A percentile compares a stretch with the other conserved stretches of the same genome.
These are phyloP conservation scores for Leishmania guyanensis DNA, from an alignment of 208 protist genomes.

Conservation along the genomic window DNA sequence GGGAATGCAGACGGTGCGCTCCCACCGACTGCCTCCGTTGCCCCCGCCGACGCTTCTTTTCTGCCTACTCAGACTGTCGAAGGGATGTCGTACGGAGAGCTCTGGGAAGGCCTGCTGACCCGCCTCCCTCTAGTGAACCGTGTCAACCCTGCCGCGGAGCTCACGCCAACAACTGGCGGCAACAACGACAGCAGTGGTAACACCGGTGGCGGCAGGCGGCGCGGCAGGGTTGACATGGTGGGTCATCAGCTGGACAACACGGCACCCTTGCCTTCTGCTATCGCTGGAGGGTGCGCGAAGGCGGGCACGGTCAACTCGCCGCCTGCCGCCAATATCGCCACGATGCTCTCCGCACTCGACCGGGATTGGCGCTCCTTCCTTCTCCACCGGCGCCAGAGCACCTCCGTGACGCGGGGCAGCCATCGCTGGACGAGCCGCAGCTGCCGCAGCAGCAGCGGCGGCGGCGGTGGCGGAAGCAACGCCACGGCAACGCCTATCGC, in stretches of 20 bases:
- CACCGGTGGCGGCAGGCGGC: neutral
- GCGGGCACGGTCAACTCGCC: neutral
- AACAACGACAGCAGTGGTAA: neutral
- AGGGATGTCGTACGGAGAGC: conserved; percentile 2
- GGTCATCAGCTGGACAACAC: neutral
- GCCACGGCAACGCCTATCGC: neutral
- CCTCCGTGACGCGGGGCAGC: neutral
- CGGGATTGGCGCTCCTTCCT: conserved; percentile 5
- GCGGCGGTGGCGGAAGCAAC: too few species aligned
- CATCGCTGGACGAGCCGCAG: neutral
- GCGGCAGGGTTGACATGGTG: neutral
- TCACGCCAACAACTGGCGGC: neutral
- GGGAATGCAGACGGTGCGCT: neutral
- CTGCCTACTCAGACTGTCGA: neutral
- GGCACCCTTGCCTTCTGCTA: neutral
- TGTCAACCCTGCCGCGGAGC: neutral
- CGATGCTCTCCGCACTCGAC: conserved; percentile 4
- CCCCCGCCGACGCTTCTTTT: neutral
- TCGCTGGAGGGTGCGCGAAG: neutral
- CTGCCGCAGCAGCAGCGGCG: too few species aligned
- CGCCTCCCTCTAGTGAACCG: neutral
- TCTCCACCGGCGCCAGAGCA: neutral
- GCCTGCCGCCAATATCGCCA: neutral
- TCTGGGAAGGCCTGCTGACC: conserved; percentile 5
- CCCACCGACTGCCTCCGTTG: neutral